phyloP scores from a whole-genome alignment of 2,329 filamentous ascomycete genomes.

The Cladophialophora exuberans region DNA sequence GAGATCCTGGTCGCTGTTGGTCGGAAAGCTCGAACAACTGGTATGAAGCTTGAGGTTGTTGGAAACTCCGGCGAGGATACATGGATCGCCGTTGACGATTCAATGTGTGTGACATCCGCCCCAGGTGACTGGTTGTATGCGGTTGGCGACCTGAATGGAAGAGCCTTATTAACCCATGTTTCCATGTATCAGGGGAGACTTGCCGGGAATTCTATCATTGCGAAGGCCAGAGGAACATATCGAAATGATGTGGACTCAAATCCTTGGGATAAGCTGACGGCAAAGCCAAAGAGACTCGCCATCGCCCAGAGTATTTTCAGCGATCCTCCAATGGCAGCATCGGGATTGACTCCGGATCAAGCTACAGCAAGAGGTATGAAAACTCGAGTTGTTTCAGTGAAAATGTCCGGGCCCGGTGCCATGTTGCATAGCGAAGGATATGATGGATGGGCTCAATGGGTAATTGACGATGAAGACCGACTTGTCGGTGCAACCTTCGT shows the following conservation, averaged over 20 bases:
- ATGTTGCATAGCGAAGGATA: slow-evolving; percentile 16
- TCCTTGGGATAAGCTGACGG: slow-evolving; percentile 12
- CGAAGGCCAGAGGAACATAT: slow-evolving; percentile 2
- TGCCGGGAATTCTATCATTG: slow-evolving; percentile 14
- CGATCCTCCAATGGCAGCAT: slow-evolving; percentile 13
- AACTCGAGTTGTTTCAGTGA: slow-evolving; percentile 1
- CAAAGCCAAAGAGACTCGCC: slow-evolving; percentile 11
- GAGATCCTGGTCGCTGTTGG: slow-evolving; percentile 11
- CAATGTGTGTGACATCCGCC: slow-evolving; percentile 9
- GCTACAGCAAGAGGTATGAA: slow-evolving; percentile 14
- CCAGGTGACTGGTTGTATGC: slow-evolving; percentile 17
- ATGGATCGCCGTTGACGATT: slow-evolving; percentile 15
- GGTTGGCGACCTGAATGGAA: slow-evolving; percentile 18
- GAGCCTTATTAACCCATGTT: slow-evolving; percentile 19
- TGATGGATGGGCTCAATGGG: slow-evolving; percentile 25
- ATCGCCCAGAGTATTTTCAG: slow-evolving; percentile 19
- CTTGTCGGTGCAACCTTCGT: slow-evolving; percentile 25
- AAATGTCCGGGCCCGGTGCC: slow-evolving; percentile 12
- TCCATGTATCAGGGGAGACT: slow-evolving; percentile 18
- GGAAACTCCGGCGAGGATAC: background rate
- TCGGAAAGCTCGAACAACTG: slow-evolving; percentile 6
- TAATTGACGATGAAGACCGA: slow-evolving; percentile 14
- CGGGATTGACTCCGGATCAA: slow-evolving; percentile 15
- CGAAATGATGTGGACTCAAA: background rate
- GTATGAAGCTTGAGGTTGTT: slow-evolving; percentile 12